Conservation (phyloP, 306 rosid genomes). For the Lotus japonicus region DNA sequence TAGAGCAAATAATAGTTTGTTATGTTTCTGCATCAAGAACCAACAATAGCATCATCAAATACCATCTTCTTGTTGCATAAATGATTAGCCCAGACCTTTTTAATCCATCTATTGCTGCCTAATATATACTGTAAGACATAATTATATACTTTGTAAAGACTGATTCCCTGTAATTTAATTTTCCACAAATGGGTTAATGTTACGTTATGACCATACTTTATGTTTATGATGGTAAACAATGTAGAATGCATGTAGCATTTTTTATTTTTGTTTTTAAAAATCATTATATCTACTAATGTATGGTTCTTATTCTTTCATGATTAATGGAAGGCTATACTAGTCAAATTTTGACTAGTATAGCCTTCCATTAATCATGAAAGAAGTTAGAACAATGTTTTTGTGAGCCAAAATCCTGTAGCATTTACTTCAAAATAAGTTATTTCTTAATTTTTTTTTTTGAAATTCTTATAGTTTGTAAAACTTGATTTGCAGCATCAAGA, state of each 20-base stretch:
- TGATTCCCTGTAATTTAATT: too few species aligned
- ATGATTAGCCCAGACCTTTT: not conserved
- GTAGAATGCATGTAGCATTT: not conserved
- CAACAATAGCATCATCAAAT: not conserved
- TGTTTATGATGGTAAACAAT: not conserved
- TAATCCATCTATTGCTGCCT: not conserved
- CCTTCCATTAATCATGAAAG: too few species aligned
- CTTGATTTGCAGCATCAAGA: slow-evolving; percentile 35
- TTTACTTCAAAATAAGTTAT: not conserved
- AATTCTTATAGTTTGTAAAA: not conserved
- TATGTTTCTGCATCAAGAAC: not conserved
- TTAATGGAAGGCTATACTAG: not conserved
- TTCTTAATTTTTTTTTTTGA: not conserved
- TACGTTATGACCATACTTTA: not conserved
- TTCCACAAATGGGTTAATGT: not conserved
- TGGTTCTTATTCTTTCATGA: not conserved
- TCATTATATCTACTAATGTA: not conserved
- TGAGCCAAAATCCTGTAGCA: not conserved
- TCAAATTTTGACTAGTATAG: not conserved
- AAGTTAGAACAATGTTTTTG: not conserved
- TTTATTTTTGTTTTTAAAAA: not conserved
- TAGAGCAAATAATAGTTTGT: not conserved
- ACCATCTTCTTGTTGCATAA: not conserved
- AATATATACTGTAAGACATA: not conserved
- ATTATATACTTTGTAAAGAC: too few species aligned